Percentiles rank a stretch among this genome's conserved stretches.
These are phyloP conservation scores for Naganishia onofrii DNA, from an alignment of 768 basidiomycete genomes.

Conservation along the genomic window DNA sequence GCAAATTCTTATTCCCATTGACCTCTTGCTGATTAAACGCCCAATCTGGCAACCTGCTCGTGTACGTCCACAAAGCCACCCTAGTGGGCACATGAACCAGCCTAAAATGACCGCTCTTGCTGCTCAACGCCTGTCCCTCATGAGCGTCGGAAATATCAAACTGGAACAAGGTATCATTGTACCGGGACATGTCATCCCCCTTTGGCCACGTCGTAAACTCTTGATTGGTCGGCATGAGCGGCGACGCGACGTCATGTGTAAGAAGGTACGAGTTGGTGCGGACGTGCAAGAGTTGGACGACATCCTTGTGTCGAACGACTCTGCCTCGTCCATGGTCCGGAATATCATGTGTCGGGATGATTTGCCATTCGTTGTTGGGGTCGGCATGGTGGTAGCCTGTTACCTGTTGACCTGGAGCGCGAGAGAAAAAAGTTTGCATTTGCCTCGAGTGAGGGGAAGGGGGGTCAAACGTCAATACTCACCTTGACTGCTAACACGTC, in stretches of 20 bases:
- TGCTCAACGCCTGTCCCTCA: constrained; percentile 82
- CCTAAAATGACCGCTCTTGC: constrained; percentile 88
- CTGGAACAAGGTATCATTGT: constrained; percentile 87
- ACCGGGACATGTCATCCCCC: constrained; percentile 66
- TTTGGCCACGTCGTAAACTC: constrained; percentile 92
- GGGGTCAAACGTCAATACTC: background rate
- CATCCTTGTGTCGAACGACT: constrained; percentile 82
- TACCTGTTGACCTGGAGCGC: constrained; percentile 76
- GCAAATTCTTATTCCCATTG: constrained; percentile 90
- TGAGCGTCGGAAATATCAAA: constrained; percentile 69
- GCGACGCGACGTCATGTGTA: constrained; percentile 96
- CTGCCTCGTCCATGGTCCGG: constrained; percentile 91
- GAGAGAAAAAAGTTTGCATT: background rate
- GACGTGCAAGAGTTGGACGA: constrained; percentile 83
- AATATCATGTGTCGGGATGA: constrained; percentile 89
- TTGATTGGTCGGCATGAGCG: constrained; percentile 95
- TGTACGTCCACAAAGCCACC: constrained; percentile 91
- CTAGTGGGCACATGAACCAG: constrained; percentile 83
- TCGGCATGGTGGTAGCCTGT: constrained; percentile 94
- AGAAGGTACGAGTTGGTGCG: constrained; percentile 77
- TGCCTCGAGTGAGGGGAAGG: too few species aligned
- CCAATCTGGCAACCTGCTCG: constrained; percentile 82
- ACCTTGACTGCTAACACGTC: constrained; percentile 92
- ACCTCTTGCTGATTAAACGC: constrained; percentile 95
- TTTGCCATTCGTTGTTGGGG: constrained; percentile 90